Evolutionary conservation across 1,284 basidiomycete species (phyloP).

Genomic region (Papiliotrema terrestris): DNA sequence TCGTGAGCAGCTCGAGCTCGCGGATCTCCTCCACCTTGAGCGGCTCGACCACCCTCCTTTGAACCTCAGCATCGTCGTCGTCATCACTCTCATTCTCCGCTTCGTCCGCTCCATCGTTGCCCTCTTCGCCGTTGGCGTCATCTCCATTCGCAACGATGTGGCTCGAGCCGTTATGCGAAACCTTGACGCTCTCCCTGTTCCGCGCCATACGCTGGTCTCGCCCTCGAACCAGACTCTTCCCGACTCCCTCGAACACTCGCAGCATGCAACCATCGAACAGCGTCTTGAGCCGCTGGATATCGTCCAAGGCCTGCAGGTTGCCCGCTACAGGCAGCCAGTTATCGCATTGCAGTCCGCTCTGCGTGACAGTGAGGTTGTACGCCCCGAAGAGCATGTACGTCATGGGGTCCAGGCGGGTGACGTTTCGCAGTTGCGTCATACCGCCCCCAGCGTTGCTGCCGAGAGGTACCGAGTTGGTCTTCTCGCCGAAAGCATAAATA

Average conservation of each 20-base stretch:
- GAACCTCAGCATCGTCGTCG: conserved; percentile 46
- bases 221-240: conserved; percentile 36
- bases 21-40: conserved; percentile 64
- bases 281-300: conserved; percentile 76
- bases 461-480: conserved; percentile 62
- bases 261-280: conserved; percentile 82
- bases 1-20: conserved; percentile 70
- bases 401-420: conserved; percentile 84
- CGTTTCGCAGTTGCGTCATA: conserved; percentile 60
- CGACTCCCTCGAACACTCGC: conserved; percentile 86
- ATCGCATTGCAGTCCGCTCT: conserved; percentile 77
- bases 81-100: conserved; percentile 19
- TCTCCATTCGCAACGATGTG: not conserved
- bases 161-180: not conserved
- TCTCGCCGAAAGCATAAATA: conserved; percentile 81
- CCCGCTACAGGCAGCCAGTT: conserved; percentile 86
- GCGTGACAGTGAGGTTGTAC: conserved; percentile 65
- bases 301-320: conserved; percentile 71
- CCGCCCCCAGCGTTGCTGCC: conserved; percentile 34
- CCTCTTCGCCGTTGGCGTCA: conserved; percentile 4
- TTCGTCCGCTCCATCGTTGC: not conserved
- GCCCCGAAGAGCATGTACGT: conserved; percentile 92
- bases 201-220: not conserved
- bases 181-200: not conserved
- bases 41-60: conserved; percentile 49